Base-by-base conservation (phyloP, 352 stramenopile genomes). In the Phytopythium helicoides region DNA sequence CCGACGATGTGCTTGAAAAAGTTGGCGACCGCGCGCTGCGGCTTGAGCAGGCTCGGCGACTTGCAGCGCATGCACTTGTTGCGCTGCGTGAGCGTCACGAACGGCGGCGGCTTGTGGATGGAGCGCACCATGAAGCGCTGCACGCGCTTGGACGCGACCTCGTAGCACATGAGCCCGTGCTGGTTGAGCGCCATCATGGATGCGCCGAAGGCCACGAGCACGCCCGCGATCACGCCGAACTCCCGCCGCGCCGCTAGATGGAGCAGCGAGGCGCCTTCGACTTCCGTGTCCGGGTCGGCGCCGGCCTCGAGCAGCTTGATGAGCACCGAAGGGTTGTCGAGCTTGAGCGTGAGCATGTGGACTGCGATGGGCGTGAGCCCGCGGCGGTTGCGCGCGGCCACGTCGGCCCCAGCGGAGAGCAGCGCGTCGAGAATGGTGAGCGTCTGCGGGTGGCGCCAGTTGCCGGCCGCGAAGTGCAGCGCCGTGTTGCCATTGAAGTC, bases 401-500 rank as follows among this genome's bases (percentile, higher is more conserved):
- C 71, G 44, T 79, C 74, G 5, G 80, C 80, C 9, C 80, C 78
- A n/a, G 71, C 72, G 0, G 56, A 49, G 16, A 93, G 52, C 6
- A 93, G 60, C 22, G 63, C 60, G 41, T 73, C 52, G 2, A 84
- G 61, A 45, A 89, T 83, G 12, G 52, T 26, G 18, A 81, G 42
- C 22, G 73, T 71, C 52, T 73, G 56, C 3, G 73, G 68, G 6
- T 72, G 71, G 4, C 76, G 64, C 72, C 78, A 89, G 26, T 80
- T 76, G 39, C 78, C 78, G 7, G 78, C 62, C 0, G 82, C 80
- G 50, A 93, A 93, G 56, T 93, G 82, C 50, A 93, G 64, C 54
- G 80, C 77, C 53, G 82, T 86, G 67, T 93, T 93, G 44, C 80
- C 82, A 41, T 93, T 90, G 46, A 84, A 81, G 56, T 93, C 82